Conservation (phyloP, 2,329 filamentous ascomycete genomes). For the Arthrobotrys entomopaga region DNA sequence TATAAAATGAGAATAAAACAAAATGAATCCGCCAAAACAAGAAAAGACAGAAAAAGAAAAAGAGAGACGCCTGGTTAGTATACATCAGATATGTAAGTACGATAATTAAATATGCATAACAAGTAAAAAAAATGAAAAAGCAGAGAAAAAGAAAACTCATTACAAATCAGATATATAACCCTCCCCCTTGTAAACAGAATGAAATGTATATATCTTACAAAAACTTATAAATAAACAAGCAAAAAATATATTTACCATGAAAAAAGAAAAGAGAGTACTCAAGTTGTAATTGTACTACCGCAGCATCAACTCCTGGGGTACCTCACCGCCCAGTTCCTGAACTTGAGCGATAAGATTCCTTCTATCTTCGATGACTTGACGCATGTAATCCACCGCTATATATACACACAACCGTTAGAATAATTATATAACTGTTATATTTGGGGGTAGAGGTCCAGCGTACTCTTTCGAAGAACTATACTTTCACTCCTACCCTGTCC, state of each 20-base stretch:
- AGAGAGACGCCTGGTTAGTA: neutral
- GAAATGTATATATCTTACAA: neutral
- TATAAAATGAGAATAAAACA: no score
- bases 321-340: conserved; percentile 69
- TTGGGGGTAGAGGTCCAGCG: conserved; percentile 6
- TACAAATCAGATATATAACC: neutral
- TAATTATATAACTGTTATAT: neutral
- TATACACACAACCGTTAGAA: neutral
- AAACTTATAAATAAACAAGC: conserved; percentile 4
- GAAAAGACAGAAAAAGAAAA: neutral
- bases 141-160: no score
- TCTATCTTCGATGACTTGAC: conserved; percentile 70
- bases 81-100: neutral
- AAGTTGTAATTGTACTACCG: conserved; percentile 10
- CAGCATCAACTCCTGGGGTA: conserved; percentile 61
- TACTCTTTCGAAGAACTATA: conserved; percentile 76
- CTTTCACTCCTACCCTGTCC: conserved; percentile 87
- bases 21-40: neutral
- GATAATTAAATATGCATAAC: no score
- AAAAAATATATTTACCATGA: conserved; percentile 1
- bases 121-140: no score
- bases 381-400: conserved; percentile 71
- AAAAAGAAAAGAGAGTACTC: neutral
- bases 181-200: neutral
- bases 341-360: conserved; percentile 70